Base-by-base conservation (phyloP, 1,139 yeast genomes). In the Suhomyces yuchorum region DNA sequence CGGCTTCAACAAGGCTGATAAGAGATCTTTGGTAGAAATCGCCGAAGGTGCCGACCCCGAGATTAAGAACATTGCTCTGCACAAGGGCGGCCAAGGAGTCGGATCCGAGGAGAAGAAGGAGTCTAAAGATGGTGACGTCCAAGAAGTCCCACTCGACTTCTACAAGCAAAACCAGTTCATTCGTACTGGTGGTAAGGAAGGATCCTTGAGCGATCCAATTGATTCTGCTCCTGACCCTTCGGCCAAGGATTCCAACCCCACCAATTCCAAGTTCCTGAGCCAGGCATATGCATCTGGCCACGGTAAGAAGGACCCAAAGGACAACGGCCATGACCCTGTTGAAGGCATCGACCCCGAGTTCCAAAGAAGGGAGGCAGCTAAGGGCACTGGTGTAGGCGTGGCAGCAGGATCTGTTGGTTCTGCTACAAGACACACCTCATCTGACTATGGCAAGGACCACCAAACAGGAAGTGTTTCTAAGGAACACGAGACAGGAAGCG, bases 21-120 rank as follows among this genome's bases (percentile, higher is more conserved):
- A 63, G 42, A 58, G 63, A 40, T 61, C 68, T 12, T 59, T 68
- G 52, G 57, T 68, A 40, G 70, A 66, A 39, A 62, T 62, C 38
- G 72, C 70, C 17, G 69, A 63, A 45, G 62, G 56, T 14, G 40
- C 50, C 22, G 57, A 58, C 36, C 67, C 68, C 3, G 56, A 43
- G 8, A 56, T 65, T 45, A 57, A 56, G 50, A 46, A 58, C 4
- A 40, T 55, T 32, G 49, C 56, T 12, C 53, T 59, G 12, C 66
- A 62, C 48, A 38, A 53, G 19, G 58, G 56, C 14, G 42, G 28
- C 17, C 43, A 49, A 3, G 38, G 49, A 18, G 50, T 30, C n/a
- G 51, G 52, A 12, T 56, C 51, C 7, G 49, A 20, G 23, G 39
- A 47, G 6, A 49, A 38, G 8, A 38, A 39, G 8, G 44, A 48